These are phyloP conservation scores for Penicillium subrubescens DNA, from an alignment of 495 filamentous ascomycete genomes.

Conservation along the genomic window DNA sequence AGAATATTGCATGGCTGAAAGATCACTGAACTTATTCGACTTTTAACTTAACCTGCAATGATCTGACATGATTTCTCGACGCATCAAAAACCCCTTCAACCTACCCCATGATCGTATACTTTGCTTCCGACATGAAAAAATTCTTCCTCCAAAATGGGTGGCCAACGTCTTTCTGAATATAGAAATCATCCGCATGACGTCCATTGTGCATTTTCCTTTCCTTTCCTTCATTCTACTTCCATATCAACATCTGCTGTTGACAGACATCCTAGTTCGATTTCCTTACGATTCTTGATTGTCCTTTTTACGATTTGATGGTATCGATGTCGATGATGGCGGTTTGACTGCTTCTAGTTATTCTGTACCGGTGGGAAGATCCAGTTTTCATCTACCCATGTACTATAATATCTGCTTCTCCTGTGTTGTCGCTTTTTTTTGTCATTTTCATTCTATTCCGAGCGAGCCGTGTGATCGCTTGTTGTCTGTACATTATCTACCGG, in stretches of 20 bases:
- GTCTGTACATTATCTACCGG: constrained; percentile 4
- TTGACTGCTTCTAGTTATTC: constrained; percentile 1
- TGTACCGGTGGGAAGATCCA: neutral
- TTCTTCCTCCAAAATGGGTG: constrained; percentile 4
- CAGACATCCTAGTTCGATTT: neutral
- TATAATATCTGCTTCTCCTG: constrained; percentile 4
- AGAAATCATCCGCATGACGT: neutral
- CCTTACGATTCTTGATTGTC: constrained; percentile 1
- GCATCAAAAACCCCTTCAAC: neutral
- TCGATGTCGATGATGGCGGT: constrained; percentile 11
- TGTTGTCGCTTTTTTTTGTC: neutral
- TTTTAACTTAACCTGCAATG: neutral
- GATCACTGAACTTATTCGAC: constrained; percentile 18
- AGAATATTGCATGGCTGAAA: constrained; percentile 34
- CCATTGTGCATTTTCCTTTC: neutral
- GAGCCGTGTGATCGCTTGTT: constrained; percentile 6
- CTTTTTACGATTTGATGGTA: constrained; percentile 24
- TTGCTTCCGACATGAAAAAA: neutral
- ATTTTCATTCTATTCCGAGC: neutral
- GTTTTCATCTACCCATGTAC: constrained; percentile 2
- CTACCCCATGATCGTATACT: neutral
- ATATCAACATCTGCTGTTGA: neutral
- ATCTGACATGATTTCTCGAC: neutral
- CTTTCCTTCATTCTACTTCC: neutral
- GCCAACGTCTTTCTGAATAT: constrained; percentile 1